phyloP scores from a whole-genome alignment of 2,329 filamentous ascomycete genomes.

The Hymenoscyphus albidus region DNA sequence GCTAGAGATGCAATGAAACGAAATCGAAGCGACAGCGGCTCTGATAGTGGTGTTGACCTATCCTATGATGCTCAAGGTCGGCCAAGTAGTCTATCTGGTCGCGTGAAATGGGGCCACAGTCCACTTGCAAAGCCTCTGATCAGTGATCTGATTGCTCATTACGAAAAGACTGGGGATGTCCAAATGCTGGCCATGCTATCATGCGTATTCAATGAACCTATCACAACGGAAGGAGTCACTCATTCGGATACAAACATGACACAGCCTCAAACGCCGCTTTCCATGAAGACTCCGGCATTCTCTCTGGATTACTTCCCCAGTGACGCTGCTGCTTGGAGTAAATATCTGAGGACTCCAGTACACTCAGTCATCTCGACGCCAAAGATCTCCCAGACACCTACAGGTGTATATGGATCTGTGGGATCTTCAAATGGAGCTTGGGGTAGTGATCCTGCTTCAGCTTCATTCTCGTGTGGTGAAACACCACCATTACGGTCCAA shows the following conservation, averaged over 20 bases:
- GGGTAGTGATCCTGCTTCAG: conserved; percentile 50
- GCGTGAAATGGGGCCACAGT: conserved; percentile 66
- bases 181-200: conserved; percentile 72
- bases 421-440: conserved; percentile 54
- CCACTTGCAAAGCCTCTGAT: conserved; percentile 61
- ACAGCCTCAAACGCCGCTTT: conserved; percentile 58
- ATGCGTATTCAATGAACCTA: conserved; percentile 62
- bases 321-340: conserved; percentile 51
- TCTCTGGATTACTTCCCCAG: conserved; percentile 64
- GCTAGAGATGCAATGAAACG: conserved; percentile 56
- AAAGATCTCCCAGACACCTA: conserved; percentile 52
- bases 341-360: conserved; percentile 48
- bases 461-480: conserved; percentile 59
- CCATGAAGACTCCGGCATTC: conserved; percentile 63
- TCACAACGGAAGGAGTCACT: conserved; percentile 51
- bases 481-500: conserved; percentile 52
- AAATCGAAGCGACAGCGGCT: conserved; percentile 38
- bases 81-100: conserved; percentile 44
- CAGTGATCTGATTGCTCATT: conserved; percentile 59
- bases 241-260: conserved; percentile 55
- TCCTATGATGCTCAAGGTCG: conserved; percentile 37
- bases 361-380: conserved; percentile 56
- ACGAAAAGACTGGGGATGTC: conserved; percentile 57
- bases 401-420: conserved; percentile 51
- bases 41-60: conserved; percentile 46